These are phyloP conservation scores for Botrytis fabae DNA, from an alignment of 2,329 filamentous ascomycete species.

Conservation along the genomic window DNA sequence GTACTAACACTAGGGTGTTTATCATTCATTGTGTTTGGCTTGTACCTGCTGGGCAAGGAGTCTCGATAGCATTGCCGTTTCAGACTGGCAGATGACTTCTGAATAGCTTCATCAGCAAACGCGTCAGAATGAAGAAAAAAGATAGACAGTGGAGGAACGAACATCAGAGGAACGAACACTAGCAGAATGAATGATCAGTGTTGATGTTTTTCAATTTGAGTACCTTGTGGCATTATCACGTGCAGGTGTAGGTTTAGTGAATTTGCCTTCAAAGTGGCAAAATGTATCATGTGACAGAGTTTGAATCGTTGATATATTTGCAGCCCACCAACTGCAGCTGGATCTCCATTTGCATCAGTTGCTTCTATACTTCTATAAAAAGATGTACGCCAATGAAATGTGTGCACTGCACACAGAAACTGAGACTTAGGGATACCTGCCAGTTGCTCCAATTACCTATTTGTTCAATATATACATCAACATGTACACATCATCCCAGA, in stretches of 20 bases:
- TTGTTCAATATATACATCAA: background rate
- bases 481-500: background rate
- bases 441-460: background rate
- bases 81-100: background rate
- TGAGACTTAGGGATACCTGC: background rate
- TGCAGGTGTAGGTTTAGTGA: background rate
- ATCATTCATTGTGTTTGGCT: background rate
- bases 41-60: background rate
- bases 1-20: background rate
- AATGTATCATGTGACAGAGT: background rate
- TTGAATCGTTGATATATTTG: background rate
- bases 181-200: background rate
- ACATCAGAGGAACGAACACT: background rate
- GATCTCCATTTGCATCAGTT: background rate
- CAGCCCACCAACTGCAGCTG: background rate
- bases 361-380: background rate
- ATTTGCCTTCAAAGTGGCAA: background rate
- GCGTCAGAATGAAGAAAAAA: background rate
- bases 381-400: background rate
- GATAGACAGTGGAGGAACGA: background rate
- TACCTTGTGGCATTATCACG: background rate
- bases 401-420: background rate
- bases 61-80: background rate
- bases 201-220: background rate
- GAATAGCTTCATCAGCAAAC: background rate